Conservation (phyloP, 139 green algal genomes). For the Micractinium sp. region DNA sequence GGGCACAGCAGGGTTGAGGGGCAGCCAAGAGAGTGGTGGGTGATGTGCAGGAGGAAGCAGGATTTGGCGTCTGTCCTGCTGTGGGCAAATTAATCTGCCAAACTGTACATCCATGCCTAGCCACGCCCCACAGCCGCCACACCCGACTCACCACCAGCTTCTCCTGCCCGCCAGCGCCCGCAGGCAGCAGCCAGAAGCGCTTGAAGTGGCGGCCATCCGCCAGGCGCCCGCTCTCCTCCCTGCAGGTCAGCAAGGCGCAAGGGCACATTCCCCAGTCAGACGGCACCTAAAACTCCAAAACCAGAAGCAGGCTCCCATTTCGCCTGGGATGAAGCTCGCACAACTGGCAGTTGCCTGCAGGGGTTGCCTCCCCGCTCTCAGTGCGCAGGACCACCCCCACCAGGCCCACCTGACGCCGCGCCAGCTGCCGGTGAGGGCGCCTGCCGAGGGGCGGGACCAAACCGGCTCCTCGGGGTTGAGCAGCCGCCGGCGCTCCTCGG, state of each 20-base stretch:
- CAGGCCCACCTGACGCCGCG: background rate
- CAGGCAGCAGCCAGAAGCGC: slow-evolving; percentile 57
- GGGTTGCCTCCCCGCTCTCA: background rate
- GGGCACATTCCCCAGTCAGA: too few relatives aligned
- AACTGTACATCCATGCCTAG: background rate
- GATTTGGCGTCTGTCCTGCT: too few relatives aligned
- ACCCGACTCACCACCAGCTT: slow-evolving; percentile 36
- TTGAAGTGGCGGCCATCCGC: slow-evolving; percentile 62
- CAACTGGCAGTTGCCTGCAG: background rate
- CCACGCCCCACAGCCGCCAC: background rate
- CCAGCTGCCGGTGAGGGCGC: background rate
- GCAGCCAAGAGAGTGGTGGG: background rate
- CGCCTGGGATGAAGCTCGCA: too few relatives aligned
- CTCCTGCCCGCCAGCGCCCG: slow-evolving; percentile 9
- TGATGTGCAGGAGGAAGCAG: background rate
- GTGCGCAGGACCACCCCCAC: background rate
- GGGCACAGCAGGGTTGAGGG: background rate
- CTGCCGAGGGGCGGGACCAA: slow-evolving; percentile 18
- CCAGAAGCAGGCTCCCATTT: background rate
- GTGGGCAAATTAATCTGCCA: too few relatives aligned
- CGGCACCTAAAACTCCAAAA: background rate
- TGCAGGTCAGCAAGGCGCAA: background rate
- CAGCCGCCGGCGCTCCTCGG: slow-evolving; percentile 35
- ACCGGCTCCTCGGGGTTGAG: slow-evolving; percentile 36
- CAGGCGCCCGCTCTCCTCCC: slow-evolving; percentile 56